phyloP scores from a whole-genome alignment of 2,329 filamentous ascomycete genomes.

The Fusarium chuoi region DNA sequence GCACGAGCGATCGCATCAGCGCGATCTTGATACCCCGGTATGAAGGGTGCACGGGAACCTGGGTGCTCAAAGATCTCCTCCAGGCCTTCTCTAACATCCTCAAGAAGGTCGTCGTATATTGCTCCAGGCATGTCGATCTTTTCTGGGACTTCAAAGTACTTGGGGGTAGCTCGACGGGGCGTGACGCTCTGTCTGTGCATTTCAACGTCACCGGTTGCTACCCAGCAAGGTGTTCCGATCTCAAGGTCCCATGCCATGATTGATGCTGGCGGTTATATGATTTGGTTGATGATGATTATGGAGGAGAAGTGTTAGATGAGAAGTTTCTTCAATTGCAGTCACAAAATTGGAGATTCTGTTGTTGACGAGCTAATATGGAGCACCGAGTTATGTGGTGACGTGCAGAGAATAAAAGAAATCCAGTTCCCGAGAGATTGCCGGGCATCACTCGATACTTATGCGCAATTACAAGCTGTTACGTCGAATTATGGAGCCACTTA shows the following conservation, averaged over 20 bases:
- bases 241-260: not conserved
- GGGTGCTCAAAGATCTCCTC: not conserved
- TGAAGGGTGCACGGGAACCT: not conserved
- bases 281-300: not conserved
- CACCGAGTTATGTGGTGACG: rapidly evolving
- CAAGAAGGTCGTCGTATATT: not conserved
- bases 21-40: not conserved
- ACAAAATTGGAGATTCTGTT: not conserved
- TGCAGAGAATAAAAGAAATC: not conserved
- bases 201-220: not conserved
- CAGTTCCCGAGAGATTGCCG: not conserved
- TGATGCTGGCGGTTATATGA: not conserved
- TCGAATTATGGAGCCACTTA: not conserved
- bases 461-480: not conserved
- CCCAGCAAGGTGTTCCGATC: not conserved
- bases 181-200: not conserved
- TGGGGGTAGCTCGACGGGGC: not conserved
- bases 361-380: not conserved
- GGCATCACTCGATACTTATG: not conserved
- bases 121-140: not conserved
- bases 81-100: not conserved
- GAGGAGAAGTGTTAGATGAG: rapidly evolving
- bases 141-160: not conserved
- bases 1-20: not conserved
- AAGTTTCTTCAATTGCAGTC: not conserved